Percentiles rank a stretch among this genome's conserved stretches.
phyloP scores from a whole-genome alignment of 352 stramenopile genomes.

The Globisporangium nagaii region DNA sequence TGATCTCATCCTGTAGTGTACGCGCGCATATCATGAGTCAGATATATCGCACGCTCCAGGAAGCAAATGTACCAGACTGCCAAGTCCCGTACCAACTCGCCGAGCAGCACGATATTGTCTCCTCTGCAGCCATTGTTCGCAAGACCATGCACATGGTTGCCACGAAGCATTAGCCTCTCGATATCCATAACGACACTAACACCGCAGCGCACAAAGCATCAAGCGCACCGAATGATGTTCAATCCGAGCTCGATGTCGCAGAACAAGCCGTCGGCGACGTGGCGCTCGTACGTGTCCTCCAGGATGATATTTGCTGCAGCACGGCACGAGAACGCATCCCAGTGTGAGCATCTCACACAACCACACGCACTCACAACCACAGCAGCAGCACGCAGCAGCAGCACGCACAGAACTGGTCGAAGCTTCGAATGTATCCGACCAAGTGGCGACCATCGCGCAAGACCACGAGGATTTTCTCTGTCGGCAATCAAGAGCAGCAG shows the following conservation, averaged over 20 bases:
- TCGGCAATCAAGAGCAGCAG: background rate
- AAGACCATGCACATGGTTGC: background rate
- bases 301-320: slow-evolving; percentile 94
- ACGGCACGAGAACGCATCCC: no score
- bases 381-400: background rate
- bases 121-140: slow-evolving; percentile 27
- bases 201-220: background rate
- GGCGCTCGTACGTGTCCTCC: slow-evolving; percentile 92
- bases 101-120: slow-evolving; percentile 85
- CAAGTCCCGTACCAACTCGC: slow-evolving; percentile 52
- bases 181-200: background rate
- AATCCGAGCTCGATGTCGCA: slow-evolving; percentile 94
- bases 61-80: background rate
- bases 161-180: background rate
- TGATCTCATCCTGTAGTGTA: slow-evolving; percentile 55
- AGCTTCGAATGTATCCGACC: slow-evolving; percentile 86
- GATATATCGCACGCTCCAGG: no score
- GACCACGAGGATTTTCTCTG: slow-evolving; percentile 90
- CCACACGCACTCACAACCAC: background rate
- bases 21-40: background rate
- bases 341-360: no score
- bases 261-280: slow-evolving; percentile 86
- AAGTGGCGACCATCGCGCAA: slow-evolving; percentile 95
- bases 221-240: slow-evolving; percentile 90
- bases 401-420: slow-evolving; percentile 81